Base-by-base conservation (phyloP, 176 grass and related monocot genomes). In the Saccharum spontaneum region DNA sequence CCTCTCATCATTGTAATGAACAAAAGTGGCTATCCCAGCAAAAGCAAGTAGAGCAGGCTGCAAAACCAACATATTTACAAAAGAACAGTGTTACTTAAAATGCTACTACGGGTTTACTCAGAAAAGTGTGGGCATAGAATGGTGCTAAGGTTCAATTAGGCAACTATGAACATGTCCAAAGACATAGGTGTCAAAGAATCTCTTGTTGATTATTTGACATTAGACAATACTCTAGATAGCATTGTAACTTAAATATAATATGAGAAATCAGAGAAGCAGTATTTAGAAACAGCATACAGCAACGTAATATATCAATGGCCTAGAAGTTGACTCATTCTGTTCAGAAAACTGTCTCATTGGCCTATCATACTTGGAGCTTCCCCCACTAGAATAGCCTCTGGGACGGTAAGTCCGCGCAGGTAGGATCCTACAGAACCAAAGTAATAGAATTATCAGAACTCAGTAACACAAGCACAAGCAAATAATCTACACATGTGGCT, bases 1-100 rank as follows among this genome's bases (percentile, higher is more conserved):
- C 77, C 79, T 99, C 79, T 99, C 93, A 79, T 99, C 97, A 88
- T 96, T 99, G 73, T 96, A 96, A 76, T 89, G 93, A 89, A 92
- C 69, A 85, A 65, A 95, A 69, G 90, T 71, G 28, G 60, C 97
- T 76, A 91, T 57, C 71, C 93, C 97, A 82, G 71, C 91, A 49
- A 99, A 80, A 36, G 64, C 79, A 88, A 99, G 80, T 20, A 94
- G 39, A 63, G 86, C 91, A 55, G 91, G 93, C 97, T 99, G 93
- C 80, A 90, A 89, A 78, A 92, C 39, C 61, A 70, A 88, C 8
- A 88, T 24, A 73, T 78, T 83, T 69, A 78, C 39, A 80, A 41
- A 79, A 79, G 67, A 79, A 75, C 2, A 70, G 8, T 31, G 13
- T 66, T 33, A 15, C 11, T 31, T 65, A 66, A 77, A 36, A 36